A percentile compares a stretch with the other conserved stretches of the same genome.
Conservation (phyloP, 192 early-diverging fungal species). For the Umbelopsis isabellina region DNA sequence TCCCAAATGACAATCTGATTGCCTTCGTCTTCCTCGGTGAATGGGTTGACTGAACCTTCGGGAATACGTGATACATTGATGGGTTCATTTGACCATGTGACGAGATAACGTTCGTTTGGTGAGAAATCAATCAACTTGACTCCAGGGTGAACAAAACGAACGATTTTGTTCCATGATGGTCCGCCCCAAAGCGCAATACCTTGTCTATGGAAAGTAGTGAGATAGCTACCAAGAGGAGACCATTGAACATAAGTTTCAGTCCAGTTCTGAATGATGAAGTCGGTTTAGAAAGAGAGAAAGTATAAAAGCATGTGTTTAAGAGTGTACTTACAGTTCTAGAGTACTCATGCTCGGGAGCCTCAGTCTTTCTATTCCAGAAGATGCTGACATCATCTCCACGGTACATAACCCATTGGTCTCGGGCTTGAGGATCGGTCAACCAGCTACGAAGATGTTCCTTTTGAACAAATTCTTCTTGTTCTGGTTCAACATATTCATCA, state of each 20-base stretch:
- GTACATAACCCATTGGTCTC: constrained; percentile 93
- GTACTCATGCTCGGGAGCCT: constrained; percentile 78
- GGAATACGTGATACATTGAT: constrained; percentile 60
- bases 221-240: constrained; percentile 94
- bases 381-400: constrained; percentile 83
- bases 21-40: constrained; percentile 69
- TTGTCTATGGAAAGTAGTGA: constrained; percentile 91
- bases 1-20: constrained; percentile 91
- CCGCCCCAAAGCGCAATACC: constrained; percentile 98
- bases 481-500: constrained; percentile 79
- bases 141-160: constrained; percentile 88
- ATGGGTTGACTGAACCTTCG: constrained; percentile 74
- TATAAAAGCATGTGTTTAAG: neutral
- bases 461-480: constrained; percentile 68
- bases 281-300: neutral
- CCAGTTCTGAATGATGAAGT: constrained; percentile 68
- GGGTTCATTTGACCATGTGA: constrained; percentile 89
- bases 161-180: constrained; percentile 85
- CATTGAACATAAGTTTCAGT: constrained; percentile 93
- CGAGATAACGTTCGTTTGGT: constrained; percentile 92
- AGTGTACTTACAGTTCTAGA: constrained; percentile 49
- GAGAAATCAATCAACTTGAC: constrained; percentile 92
- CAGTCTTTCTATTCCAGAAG: constrained; percentile 89
- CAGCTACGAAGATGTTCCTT: constrained; percentile 90
- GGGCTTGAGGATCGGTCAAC: constrained; percentile 79